Evolutionary conservation across 2,329 filamentous ascomycete genomes (phyloP).

Genomic region (Aspergillus pseudoglaucus): DNA sequence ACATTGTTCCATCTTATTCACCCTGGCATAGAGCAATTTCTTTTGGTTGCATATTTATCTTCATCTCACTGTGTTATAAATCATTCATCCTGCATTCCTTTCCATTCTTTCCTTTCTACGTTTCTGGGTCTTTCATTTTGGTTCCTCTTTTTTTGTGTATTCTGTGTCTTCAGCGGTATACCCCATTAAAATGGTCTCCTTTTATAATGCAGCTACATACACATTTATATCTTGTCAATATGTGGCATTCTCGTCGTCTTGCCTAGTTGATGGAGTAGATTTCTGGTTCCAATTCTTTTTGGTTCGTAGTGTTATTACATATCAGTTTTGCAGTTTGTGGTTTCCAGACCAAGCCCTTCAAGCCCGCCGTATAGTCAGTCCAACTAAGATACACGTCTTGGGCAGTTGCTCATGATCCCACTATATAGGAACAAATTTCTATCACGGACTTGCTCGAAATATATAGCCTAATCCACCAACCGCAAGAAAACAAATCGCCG

Average conservation of each 20-base stretch:
- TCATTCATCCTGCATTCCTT: slow-evolving; percentile 1
- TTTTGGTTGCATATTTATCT: not conserved
- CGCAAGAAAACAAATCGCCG: too few relatives aligned
- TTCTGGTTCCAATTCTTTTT: too few relatives aligned
- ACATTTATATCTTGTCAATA: slow-evolving; percentile 1
- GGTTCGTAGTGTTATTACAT: too few relatives aligned
- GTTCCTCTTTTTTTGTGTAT: slow-evolving; percentile 3
- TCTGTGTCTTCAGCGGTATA: slow-evolving; percentile 27
- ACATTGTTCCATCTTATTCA: not conserved
- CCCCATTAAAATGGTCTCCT: slow-evolving; percentile 21
- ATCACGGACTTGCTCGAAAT: too few relatives aligned
- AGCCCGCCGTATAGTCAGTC: too few relatives aligned
- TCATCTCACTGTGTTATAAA: slow-evolving; percentile 1
- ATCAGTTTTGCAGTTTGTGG: too few relatives aligned
- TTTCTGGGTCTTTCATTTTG: not conserved
- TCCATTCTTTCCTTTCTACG: slow-evolving; percentile 2
- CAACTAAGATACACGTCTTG: too few relatives aligned
- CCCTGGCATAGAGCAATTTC: not conserved
- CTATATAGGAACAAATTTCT: too few relatives aligned
- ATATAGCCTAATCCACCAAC: too few relatives aligned
- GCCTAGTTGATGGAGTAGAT: not conserved
- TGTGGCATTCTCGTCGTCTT: not conserved
- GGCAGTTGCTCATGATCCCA: too few relatives aligned
- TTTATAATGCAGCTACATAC: slow-evolving; percentile 12
- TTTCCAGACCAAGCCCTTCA: too few relatives aligned